Percentiles rank a stretch among this genome's conserved stretches.
Conservation (phyloP, 2,329 filamentous ascomycete genomes). For the Fonsecaea pugnacius region DNA sequence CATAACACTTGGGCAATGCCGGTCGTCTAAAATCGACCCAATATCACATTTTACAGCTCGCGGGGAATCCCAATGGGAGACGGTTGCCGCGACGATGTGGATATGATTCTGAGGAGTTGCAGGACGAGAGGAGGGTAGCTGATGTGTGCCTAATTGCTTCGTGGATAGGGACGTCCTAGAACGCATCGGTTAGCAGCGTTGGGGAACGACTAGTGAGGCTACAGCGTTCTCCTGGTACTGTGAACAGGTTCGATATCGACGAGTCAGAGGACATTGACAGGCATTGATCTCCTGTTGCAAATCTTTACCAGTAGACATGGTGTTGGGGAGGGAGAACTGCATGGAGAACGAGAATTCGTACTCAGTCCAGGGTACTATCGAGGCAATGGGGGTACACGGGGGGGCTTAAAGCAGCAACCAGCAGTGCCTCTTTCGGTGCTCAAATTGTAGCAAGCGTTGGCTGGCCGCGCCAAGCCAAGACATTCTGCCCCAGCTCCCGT, state of each 20-base stretch:
- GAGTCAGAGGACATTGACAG: not conserved
- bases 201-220: not conserved
- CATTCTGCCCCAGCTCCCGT: slow-evolving; percentile 1
- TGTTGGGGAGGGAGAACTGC: not conserved
- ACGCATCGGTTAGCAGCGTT: not conserved
- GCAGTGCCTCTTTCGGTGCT: not conserved
- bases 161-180: not conserved
- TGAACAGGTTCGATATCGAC: not conserved
- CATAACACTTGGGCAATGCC: not conserved
- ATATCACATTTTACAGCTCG: not conserved
- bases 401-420: not conserved
- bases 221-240: not conserved
- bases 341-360: not conserved
- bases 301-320: not conserved
- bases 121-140: not conserved
- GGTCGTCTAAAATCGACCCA: not conserved
- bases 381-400: too few relatives aligned
- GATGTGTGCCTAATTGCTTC: not conserved
- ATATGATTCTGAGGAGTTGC: not conserved
- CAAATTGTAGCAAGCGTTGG: not conserved
- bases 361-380: too few relatives aligned
- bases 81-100: not conserved
- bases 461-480: not conserved
- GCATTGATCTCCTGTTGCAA: not conserved
- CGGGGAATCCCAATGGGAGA: not conserved